Base-by-base conservation (phyloP, 495 filamentous ascomycete genomes). In the Penicillium dipodomyicola region DNA sequence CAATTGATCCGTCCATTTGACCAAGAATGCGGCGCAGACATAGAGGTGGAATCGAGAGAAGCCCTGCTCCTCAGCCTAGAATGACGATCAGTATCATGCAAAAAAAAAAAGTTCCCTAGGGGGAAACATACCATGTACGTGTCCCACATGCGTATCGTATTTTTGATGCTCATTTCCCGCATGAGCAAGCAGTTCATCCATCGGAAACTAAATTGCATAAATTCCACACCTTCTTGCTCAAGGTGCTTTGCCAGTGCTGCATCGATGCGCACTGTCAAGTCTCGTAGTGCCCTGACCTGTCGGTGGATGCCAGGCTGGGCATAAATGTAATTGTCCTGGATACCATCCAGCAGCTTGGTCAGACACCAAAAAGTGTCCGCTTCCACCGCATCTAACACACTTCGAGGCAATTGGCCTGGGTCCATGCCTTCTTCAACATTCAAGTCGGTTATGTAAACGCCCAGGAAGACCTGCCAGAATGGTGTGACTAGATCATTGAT, bases 151-250 rank as follows among this genome's bases (percentile, higher is more conserved):
- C 94, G 79, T 61, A 97, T 96, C 1, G 90, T 96, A 64, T 96
- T 97, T 71, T 85, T 89, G 40, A 98, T 91, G 70, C 87, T 96
- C 57, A 98, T 88, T 72, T 98, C 94, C 58, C 94, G 82, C 94
- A 98, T 98, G 61, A 98, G 77, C 57, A 98, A 81, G 66, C 94
- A 98, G 65, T 98, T 98, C 94, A 98, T 97, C 94, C 94, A 98
- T 56, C 94, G 82, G 69, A 98, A 98, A 69, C 91, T 96, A 67
- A 98, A 98, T 67, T 98, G 94, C 71, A 98, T 97, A 63, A 98
- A 98, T 69, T 98, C 95, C 27, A 98, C 91, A 11, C 89, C 87
- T 67, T 97, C 90, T 22, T 81, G 81, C 64, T 95, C 90, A 17
- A 98, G 78, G 66, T 98, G 94, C 57, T 88, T 92, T 12, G 91